These are phyloP conservation scores for Pelargonium australe DNA, from an alignment of 441 rosid species.

Conservation along the genomic window DNA sequence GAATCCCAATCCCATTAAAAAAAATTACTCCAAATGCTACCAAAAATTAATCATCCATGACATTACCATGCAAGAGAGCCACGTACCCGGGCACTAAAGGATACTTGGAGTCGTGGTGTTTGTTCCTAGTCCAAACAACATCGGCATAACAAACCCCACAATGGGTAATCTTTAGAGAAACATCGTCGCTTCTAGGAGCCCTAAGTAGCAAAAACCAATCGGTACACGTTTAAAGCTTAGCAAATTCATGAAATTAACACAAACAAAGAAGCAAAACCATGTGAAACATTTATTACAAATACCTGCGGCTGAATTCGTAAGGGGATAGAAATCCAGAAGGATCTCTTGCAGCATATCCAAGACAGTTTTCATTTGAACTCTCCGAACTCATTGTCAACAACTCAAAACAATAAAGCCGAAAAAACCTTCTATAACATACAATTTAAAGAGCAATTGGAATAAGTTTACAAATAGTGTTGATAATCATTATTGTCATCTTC, in stretches of 20 bases:
- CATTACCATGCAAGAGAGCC: not conserved
- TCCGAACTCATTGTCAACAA: slow-evolving; percentile 33
- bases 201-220: slow-evolving; percentile 28
- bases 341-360: slow-evolving; percentile 80
- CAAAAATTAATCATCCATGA: not conserved
- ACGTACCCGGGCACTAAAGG: slow-evolving; percentile 90
- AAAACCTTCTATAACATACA: not conserved
- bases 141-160: slow-evolving; percentile 93
- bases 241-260: not conserved
- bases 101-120: slow-evolving; percentile 48
- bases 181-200: slow-evolving; percentile 51
- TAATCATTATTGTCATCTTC: not conserved
- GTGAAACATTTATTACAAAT: not conserved
- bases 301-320: slow-evolving; percentile 67
- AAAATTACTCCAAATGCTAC: too few relatives aligned
- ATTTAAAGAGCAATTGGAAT: not conserved
- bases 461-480: not conserved
- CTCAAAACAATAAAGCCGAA: slow-evolving; percentile 5
- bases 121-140: slow-evolving; percentile 62
- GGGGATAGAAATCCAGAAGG: slow-evolving; percentile 73
- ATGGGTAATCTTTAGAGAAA: slow-evolving; percentile 71
- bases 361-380: slow-evolving; percentile 32
- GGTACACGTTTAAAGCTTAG: not conserved
- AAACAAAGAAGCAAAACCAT: not conserved
- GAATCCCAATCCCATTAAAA: too few relatives aligned